A percentile compares a stretch with the other conserved stretches of the same genome.
These are phyloP conservation scores for Tricholoma sp. DNA, from an alignment of 768 basidiomycete species.

Conservation along the genomic window DNA sequence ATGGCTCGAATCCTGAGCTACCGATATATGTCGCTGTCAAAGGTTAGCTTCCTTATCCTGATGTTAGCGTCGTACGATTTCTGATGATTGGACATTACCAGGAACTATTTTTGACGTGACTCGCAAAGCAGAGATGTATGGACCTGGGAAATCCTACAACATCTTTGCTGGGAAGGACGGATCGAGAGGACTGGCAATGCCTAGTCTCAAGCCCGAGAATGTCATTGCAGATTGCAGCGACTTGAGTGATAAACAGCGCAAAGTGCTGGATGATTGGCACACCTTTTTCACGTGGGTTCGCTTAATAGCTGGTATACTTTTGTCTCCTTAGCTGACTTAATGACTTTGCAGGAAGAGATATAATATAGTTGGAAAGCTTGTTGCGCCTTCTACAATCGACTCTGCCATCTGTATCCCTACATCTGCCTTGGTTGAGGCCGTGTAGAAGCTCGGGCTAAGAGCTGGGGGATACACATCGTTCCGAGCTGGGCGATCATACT, in stretches of 20 bases:
- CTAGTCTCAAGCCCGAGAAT: constrained; percentile 79
- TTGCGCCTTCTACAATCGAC: too few species aligned
- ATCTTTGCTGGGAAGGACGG: constrained; percentile 95
- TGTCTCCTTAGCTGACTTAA: too few species aligned
- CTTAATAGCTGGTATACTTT: not conserved
- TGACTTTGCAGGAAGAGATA: not conserved
- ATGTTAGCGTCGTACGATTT: not conserved
- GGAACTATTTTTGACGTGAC: constrained; percentile 30
- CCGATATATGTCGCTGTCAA: constrained; percentile 94
- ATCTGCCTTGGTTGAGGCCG: not conserved
- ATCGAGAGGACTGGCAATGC: constrained; percentile 83
- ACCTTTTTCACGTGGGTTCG: not conserved
- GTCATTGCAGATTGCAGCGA: constrained; percentile 68
- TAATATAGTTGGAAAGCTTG: too few species aligned
- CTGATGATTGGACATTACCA: not conserved
- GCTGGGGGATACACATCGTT: too few species aligned
- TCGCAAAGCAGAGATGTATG: constrained; percentile 82
- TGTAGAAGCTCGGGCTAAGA: not conserved
- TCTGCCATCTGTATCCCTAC: not conserved
- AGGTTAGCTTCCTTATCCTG: constrained; percentile 36
- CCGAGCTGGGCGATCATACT: too few species aligned
- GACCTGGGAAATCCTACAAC: constrained; percentile 70
- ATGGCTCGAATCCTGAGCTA: constrained; percentile 57
- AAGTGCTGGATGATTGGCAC: not conserved
- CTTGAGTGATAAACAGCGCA: not conserved